Percentiles rank a stretch among this genome's conserved stretches.
These are phyloP conservation scores for Suillus ampliporus DNA, from an alignment of 768 basidiomycete species.

Conservation along the genomic window DNA sequence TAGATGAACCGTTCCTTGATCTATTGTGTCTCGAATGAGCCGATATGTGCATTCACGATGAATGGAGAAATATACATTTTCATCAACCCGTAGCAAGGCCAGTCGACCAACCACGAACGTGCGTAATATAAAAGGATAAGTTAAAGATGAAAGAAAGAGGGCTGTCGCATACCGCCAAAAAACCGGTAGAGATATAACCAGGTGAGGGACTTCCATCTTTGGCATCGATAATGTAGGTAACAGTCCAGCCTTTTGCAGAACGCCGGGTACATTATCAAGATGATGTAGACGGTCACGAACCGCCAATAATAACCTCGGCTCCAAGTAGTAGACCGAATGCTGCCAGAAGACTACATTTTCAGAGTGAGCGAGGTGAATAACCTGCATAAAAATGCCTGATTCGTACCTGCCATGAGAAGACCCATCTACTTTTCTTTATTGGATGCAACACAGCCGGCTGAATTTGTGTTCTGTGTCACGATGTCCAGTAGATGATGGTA, in stretches of 20 bases:
- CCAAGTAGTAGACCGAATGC: constrained; percentile 70
- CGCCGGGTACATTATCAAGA: not conserved
- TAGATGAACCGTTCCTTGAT: constrained; percentile 64
- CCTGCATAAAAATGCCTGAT: not conserved
- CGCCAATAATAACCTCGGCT: constrained; percentile 60
- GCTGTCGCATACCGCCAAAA: constrained; percentile 52
- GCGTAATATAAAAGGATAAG: not conserved
- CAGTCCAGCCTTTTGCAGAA: constrained; percentile 63
- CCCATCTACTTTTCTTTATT: constrained; percentile 75
- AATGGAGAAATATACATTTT: constrained; percentile 39
- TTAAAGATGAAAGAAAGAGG: too few relatives aligned
- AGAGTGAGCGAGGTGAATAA: not conserved
- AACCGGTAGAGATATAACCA: constrained; percentile 59
- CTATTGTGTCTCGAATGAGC: constrained; percentile 29
- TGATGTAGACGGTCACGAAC: constrained; percentile 25
- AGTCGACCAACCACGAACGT: constrained; percentile 68
- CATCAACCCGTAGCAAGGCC: constrained; percentile 59
- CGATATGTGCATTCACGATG: not conserved
- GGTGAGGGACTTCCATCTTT: constrained; percentile 52
- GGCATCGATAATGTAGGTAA: constrained; percentile 56
- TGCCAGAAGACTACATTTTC: constrained; percentile 47
- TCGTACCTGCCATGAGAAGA: constrained; percentile 55
- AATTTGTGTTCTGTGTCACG: constrained; percentile 63
- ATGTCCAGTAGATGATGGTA: not conserved
- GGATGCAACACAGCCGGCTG: constrained; percentile 71